Percentiles rank a stretch among this genome's conserved stretches.
Conservation (phyloP, 208 protist species). For the Trichomonas gallinae region DNA sequence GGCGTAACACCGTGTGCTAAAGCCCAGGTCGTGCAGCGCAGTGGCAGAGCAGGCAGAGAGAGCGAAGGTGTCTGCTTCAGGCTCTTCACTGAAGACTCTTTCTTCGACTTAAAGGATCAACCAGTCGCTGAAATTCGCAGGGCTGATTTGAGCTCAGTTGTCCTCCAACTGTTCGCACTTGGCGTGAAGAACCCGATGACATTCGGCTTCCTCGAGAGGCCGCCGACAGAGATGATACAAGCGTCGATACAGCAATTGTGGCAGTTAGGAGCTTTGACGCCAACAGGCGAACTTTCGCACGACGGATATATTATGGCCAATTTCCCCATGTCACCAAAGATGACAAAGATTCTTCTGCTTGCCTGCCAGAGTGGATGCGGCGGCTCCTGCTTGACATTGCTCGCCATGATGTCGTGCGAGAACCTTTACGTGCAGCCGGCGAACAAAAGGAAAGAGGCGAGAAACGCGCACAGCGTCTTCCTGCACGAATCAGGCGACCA, state of each 20-base stretch:
- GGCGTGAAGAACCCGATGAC: conserved; percentile 58
- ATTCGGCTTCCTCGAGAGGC: conserved; percentile 61
- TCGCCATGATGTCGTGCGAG: conserved; percentile 31
- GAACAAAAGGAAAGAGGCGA: conserved; percentile 19
- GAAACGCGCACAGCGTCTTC: not conserved
- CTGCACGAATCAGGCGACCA: conserved; percentile 22
- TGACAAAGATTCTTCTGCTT: conserved; percentile 34
- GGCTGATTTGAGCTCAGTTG: conserved; percentile 40
- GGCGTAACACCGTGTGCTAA: conserved; percentile 29
- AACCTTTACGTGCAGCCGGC: not conserved
- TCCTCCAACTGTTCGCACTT: conserved; percentile 59
- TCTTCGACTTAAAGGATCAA: conserved; percentile 23
- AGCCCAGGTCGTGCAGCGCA: conserved; percentile 34
- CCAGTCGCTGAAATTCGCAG: conserved; percentile 62
- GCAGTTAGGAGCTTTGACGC: conserved; percentile 55
- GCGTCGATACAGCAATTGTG: conserved; percentile 54
- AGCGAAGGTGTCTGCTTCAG: conserved; percentile 43
- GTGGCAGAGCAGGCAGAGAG: conserved; percentile 40
- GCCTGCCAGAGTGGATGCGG: not conserved
- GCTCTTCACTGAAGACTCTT: conserved; percentile 54
- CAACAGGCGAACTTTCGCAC: conserved; percentile 43
- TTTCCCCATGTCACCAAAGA: conserved; percentile 53
- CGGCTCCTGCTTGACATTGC: not conserved
- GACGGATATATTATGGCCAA: conserved; percentile 53
- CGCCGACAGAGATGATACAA: conserved; percentile 43